Evolutionary conservation across 108 stramenopile species (phyloP).

Genomic region (Nannochloropsis oceanica): DNA sequence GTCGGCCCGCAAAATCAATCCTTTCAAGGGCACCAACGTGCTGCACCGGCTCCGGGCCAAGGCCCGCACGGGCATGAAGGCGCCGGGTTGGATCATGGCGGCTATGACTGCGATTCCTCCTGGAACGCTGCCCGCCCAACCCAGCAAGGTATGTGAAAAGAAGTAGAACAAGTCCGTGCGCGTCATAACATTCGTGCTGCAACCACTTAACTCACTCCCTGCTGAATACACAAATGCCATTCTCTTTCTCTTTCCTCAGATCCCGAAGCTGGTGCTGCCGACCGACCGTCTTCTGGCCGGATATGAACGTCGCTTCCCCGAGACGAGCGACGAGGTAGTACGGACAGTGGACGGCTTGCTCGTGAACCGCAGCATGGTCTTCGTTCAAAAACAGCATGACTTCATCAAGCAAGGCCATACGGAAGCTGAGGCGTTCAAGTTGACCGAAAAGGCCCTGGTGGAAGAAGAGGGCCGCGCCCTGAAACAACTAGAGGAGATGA

Average conservation of each 20-base stretch:
- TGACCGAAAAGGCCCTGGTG: background rate
- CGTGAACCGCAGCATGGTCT: background rate
- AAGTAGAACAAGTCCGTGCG: no score
- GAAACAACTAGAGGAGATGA: background rate
- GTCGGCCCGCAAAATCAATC: background rate
- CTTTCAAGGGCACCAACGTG: background rate
- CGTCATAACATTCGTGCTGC: no score
- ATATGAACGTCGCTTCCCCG: background rate
- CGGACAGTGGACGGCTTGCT: background rate
- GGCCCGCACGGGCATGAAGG: background rate
- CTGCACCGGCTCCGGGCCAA: background rate
- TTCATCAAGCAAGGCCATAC: background rate
- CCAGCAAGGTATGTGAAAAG: background rate
- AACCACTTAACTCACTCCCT: background rate
- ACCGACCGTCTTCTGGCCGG: background rate
- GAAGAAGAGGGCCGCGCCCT: background rate
- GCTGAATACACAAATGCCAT: background rate
- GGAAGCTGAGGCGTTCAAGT: background rate
- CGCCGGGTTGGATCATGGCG: background rate
- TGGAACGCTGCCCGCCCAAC: background rate
- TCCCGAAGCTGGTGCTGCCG: background rate
- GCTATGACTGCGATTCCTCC: background rate
- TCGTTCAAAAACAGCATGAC: background rate
- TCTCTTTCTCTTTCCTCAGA: background rate
- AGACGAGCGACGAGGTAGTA: background rate